Evolutionary conservation across 805 yeast genomes (phyloP), one percentile per base, ranked within the genome.

Genomic region (Zygotorulaspora danielsina): DNA sequence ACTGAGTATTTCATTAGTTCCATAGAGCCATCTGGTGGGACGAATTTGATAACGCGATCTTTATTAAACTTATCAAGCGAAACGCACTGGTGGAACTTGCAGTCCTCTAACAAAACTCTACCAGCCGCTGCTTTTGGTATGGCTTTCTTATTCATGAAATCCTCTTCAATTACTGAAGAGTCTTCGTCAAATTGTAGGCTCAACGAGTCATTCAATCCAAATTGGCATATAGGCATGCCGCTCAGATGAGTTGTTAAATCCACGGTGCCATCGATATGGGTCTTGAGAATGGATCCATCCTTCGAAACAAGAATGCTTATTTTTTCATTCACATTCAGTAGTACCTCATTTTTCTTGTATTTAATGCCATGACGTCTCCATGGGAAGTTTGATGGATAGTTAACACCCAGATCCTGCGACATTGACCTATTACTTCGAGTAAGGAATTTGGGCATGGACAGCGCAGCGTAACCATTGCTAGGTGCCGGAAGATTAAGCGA

Each of bases 11-110:
- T 70, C 89, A 88, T 80, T 44, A 88, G 71, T 59, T 86, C 90
- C 57, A 86, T 84, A 36, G 78, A 76, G 0, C 95, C 95, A 63
- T 87, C 95, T 1, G 96, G 96, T 2, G 96, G 96, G 9, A 79
- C 69, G 48, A 88, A 87, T 32, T 73, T 76, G 42, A 88, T 81
- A 17, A 75, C 65, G 28, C 83, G 67, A 18, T 81, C 79, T 15
- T 69, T 56, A 45, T 84, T 87, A 59, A 81, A 85, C 49, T 76
- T 73, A 42, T 76, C 75, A 40, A 86, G 67, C 45, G 81, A 78
- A 18, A 87, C 96, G 61, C 95, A 84, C 52, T 85, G 90, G 61
- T 87, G 96, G 63, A 87, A 83, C 48, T 82, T 85, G 51, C 84
- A 79, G 58, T 87, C 94, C 50, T 82, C 85, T 8, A 88, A 64